Evolutionary conservation across 2,329 filamentous ascomycete genomes (phyloP).

Genomic region (Microdochium nivale): DNA sequence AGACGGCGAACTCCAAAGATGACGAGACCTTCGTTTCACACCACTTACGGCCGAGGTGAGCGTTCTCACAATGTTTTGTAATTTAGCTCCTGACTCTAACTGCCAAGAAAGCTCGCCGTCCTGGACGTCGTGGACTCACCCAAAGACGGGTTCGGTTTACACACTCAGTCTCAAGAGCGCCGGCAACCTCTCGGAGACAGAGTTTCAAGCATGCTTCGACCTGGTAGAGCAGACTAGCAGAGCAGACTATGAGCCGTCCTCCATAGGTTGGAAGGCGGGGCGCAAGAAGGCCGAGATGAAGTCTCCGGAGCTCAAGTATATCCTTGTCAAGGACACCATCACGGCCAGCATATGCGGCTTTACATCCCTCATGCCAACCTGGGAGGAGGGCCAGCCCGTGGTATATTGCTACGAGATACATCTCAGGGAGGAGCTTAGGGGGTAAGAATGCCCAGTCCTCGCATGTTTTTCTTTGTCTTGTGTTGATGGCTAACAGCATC

Average conservation of each 20-base stretch:
- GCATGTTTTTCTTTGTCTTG: background rate
- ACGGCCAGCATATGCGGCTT: conserved; percentile 38
- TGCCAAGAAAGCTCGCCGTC: conserved; percentile 5
- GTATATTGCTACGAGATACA: conserved; percentile 78
- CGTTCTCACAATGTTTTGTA: conserved; percentile 1
- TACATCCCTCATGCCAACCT: conserved; percentile 63
- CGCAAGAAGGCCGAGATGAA: conserved; percentile 61
- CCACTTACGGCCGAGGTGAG: conserved; percentile 39
- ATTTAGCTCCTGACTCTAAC: background rate
- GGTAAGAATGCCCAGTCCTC: conserved; percentile 29
- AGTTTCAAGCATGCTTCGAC: conserved; percentile 43
- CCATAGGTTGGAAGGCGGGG: conserved; percentile 51
- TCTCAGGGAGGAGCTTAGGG: conserved; percentile 44
- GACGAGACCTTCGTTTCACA: conserved; percentile 39
- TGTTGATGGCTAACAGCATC: background rate
- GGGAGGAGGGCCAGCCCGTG: conserved; percentile 56
- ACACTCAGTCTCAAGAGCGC: conserved; percentile 33
- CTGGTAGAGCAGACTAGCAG: conserved; percentile 57
- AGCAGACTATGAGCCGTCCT: conserved; percentile 54
- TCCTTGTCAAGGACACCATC: conserved; percentile 42
- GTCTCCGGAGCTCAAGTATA: conserved; percentile 57
- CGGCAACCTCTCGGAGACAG: conserved; percentile 26
- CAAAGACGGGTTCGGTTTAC: conserved; percentile 30
- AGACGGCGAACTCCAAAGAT: conserved; percentile 35
- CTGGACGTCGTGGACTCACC: conserved; percentile 41